A percentile compares a stretch with the other conserved stretches of the same genome.
Evolutionary conservation across 2,329 filamentous ascomycete genomes (phyloP).

Genomic region (Aplosporella prunicola): DNA sequence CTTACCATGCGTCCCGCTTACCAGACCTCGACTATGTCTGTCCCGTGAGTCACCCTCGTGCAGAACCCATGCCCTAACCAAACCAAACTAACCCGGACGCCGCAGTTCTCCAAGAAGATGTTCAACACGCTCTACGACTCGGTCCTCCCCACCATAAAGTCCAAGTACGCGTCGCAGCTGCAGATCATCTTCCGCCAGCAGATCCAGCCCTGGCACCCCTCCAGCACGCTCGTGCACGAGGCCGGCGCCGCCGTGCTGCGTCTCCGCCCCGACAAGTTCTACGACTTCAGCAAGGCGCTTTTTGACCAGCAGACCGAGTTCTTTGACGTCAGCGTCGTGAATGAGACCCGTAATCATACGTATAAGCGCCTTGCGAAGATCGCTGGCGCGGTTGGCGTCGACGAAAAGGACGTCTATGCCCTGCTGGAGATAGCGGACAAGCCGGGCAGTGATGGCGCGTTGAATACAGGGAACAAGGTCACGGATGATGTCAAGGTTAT

Average conservation of each 20-base stretch:
- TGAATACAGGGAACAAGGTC: slow-evolving; percentile 73
- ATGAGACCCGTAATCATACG: slow-evolving; percentile 75
- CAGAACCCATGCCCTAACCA: not conserved
- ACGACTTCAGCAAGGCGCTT: slow-evolving; percentile 62
- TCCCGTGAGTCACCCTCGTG: slow-evolving; percentile 41
- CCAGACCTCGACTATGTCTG: slow-evolving; percentile 85
- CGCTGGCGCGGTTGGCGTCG: slow-evolving; percentile 58
- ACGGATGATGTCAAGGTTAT: slow-evolving; percentile 79
- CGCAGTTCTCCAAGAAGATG: slow-evolving; percentile 54
- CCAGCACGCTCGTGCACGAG: slow-evolving; percentile 61
- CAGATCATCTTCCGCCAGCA: slow-evolving; percentile 82
- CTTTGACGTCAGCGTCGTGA: slow-evolving; percentile 77
- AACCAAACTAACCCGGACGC: not conserved
- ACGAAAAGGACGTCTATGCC: slow-evolving; percentile 59
- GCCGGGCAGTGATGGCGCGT: slow-evolving; percentile 53
- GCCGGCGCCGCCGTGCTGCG: slow-evolving; percentile 71
- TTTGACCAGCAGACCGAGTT: slow-evolving; percentile 63
- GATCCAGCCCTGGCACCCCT: slow-evolving; percentile 91
- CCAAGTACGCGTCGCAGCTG: slow-evolving; percentile 52
- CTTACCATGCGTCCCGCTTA: not conserved
- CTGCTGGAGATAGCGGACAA: slow-evolving; percentile 61
- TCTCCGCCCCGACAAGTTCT: slow-evolving; percentile 63
- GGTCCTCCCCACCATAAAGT: slow-evolving; percentile 55
- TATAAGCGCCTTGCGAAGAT: slow-evolving; percentile 71
- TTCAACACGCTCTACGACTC: slow-evolving; percentile 65